Evolutionary conservation across 176 grass and related monocot genomes (phyloP).

Genomic region (Tillandsia fasciculata): DNA sequence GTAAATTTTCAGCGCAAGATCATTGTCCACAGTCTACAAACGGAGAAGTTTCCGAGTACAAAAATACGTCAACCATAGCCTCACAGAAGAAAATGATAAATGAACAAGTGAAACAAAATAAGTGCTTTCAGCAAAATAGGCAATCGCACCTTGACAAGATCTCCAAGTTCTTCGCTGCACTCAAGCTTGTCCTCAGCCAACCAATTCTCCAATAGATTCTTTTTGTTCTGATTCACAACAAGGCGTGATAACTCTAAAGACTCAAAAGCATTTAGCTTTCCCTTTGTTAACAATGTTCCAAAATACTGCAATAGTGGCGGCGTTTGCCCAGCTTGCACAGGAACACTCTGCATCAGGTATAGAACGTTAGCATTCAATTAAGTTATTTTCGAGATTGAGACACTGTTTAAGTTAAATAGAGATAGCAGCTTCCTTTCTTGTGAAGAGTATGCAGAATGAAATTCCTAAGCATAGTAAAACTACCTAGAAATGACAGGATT

Average conservation of each 20-base stretch:
- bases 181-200: slow-evolving; percentile 91
- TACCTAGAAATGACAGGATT: not conserved
- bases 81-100: not conserved
- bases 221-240: slow-evolving; percentile 98
- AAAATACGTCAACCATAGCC: too few relatives aligned
- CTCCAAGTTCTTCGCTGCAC: slow-evolving; percentile 87
- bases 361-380: not conserved
- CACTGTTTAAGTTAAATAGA: not conserved
- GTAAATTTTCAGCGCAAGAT: slow-evolving; percentile 95
- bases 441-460: not conserved
- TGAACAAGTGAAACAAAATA: slow-evolving; percentile 3
- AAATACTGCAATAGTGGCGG: slow-evolving; percentile 90
- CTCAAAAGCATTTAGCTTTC: slow-evolving; percentile 92
- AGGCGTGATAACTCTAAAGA: slow-evolving; percentile 84
- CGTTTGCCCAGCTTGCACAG: slow-evolving; percentile 86
- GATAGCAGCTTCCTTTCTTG: not conserved
- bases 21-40: slow-evolving; percentile 94
- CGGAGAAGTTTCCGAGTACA: not conserved
- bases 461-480: not conserved
- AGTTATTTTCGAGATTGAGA: not conserved
- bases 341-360: slow-evolving; percentile 61
- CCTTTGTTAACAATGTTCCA: slow-evolving; percentile 72
- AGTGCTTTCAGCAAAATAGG: not conserved
- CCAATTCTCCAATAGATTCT: slow-evolving; percentile 92
- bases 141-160: slow-evolving; percentile 69